Conservation (phyloP, 495 filamentous ascomycete genomes). For the Aspergillus cavernicola region DNA sequence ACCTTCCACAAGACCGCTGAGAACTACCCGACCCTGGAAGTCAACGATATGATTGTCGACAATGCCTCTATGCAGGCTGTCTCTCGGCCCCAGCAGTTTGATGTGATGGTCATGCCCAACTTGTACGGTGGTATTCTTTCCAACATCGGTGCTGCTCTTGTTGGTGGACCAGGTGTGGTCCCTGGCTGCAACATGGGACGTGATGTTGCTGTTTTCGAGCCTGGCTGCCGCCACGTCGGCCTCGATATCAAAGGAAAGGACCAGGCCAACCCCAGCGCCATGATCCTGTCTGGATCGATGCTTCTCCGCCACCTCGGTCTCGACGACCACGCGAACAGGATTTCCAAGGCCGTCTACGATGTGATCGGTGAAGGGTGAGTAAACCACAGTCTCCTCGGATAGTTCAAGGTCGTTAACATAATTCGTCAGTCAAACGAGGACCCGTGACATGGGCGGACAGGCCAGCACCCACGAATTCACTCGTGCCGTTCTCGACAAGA, state of each 20-base stretch:
- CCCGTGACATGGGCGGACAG: conserved; percentile 91
- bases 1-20: conserved; percentile 91
- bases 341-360: conserved; percentile 94
- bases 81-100: conserved; percentile 92
- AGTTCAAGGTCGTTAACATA: conserved; percentile 17
- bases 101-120: conserved; percentile 99
- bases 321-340: conserved; percentile 95
- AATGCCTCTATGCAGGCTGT: conserved; percentile 99
- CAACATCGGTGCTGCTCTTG: conserved; percentile 98
- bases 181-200: conserved; percentile 99
- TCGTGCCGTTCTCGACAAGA: conserved; percentile 83
- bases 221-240: conserved; percentile 96
- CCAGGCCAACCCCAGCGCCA: conserved; percentile 95
- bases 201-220: conserved; percentile 97
- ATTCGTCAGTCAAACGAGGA: conserved; percentile 65
- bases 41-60: conserved; percentile 99
- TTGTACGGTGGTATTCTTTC: conserved; percentile 98
- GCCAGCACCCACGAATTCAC: conserved; percentile 93
- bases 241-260: conserved; percentile 99
- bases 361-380: conserved; percentile 92
- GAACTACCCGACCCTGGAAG: conserved; percentile 89
- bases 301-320: conserved; percentile 92
- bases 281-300: conserved; percentile 94
- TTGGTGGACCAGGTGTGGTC: conserved; percentile 94
- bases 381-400: conserved; percentile 38